Base-by-base conservation (phyloP, 805 yeast species). In the Candida railenensis region DNA sequence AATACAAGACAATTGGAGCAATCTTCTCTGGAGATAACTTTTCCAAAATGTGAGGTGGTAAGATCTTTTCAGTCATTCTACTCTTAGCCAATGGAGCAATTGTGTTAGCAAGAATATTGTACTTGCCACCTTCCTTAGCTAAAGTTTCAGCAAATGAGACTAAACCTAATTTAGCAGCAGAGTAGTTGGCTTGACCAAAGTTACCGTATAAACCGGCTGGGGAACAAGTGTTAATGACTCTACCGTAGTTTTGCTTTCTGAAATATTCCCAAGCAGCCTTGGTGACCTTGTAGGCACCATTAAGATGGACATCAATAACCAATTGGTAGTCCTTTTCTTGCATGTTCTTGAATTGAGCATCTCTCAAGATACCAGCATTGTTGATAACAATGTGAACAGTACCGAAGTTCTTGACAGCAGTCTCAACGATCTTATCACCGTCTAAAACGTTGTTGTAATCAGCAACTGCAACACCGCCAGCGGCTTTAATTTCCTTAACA, bases 201-300 rank as follows among this genome's bases (percentile, higher is more conserved):
- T 90, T 90, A 51, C 99, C 99, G 65, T 86, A 92, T 53, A 92
- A 76, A 19, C 99, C 99, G 32, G 98, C 98, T 3, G 98, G 97
- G 3, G 97, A 90, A 22, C 96, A 83, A n/a, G 97, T 91, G 77
- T 89, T 91, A 58, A 92, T 69, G 56, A 92, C 78, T 57, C 98
- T 79, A 53, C 99, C 99, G 61, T 76, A 92, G 50, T 81, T 80
- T 67, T 94, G 97, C 53, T 87, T 70, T 63, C 81, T 82, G 74
- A 92, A 81, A 62, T 86, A 76, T 7, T 92, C 90, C 98, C 98
- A 92, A 34, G 97, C 96, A 19, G 96, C 91, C 56, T 79, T 78
- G 39, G 96, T 83, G 45, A 88, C 82, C 70, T 81, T 83, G 70
- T 79, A 92, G 14, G 96, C 88, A 57, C 97, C 98, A 57, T 81